These are phyloP conservation scores for Phytophthora pistaciae DNA, from an alignment of 352 stramenopile species.

Conservation along the genomic window DNA sequence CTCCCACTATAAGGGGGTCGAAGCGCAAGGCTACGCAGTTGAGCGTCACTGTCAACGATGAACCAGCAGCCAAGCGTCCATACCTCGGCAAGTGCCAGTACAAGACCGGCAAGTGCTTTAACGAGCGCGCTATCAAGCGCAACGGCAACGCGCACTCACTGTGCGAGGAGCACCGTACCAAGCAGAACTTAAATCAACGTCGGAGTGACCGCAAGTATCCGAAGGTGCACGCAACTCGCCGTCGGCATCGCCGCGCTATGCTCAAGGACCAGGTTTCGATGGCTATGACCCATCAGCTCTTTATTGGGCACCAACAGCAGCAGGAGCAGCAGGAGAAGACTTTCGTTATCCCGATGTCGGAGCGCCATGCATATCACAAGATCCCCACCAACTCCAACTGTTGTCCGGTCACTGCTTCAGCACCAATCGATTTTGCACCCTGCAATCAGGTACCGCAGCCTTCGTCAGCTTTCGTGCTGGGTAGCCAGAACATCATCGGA, in stretches of 20 bases:
- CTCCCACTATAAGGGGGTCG: conserved; percentile 6
- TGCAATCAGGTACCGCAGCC: conserved; percentile 53
- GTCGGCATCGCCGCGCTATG: conserved; percentile 75
- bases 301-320: conserved; percentile 77
- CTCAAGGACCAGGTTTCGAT: conserved; percentile 87
- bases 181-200: conserved; percentile 89
- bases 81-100: conserved; percentile 90
- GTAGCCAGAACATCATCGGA: conserved; percentile 8
- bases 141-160: conserved; percentile 85
- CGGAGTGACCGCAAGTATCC: conserved; percentile 88
- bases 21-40: conserved; percentile 30
- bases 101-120: conserved; percentile 91
- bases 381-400: conserved; percentile 9
- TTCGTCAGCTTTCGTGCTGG: conserved; percentile 13
- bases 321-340: conserved; percentile 85
- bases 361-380: conserved; percentile 49
- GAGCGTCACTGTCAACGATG: conserved; percentile 4
- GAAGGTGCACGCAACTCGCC: conserved; percentile 83
- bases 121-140: conserved; percentile 87
- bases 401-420: not conserved
- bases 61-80: conserved; percentile 26
- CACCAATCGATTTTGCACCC: conserved; percentile 27
- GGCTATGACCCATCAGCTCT: conserved; percentile 82
- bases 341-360: conserved; percentile 43
- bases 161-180: conserved; percentile 87